Conservation (phyloP, 2,329 filamentous ascomycete species). For the Malbranchea zuffiana region DNA sequence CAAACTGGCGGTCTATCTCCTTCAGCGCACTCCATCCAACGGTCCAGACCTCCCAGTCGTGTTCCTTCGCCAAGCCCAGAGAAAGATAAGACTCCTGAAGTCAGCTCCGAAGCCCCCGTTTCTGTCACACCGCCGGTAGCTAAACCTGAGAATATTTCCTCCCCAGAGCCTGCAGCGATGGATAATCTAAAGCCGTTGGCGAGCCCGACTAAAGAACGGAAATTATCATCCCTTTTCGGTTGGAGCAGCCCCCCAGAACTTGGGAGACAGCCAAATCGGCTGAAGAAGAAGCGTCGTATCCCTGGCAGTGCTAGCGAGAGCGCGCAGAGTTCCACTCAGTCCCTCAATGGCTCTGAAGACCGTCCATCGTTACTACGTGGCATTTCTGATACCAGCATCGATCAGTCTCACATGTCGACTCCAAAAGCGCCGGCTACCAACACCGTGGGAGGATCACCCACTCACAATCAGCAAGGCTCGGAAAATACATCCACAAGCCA, state of each 20-base stretch:
- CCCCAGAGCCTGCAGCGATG: background rate
- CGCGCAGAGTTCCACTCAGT: conserved; percentile 80
- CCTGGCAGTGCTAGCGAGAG: conserved; percentile 70
- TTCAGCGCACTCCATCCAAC: conserved; percentile 18
- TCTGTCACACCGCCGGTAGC: no score
- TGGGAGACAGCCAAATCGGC: conserved; percentile 69
- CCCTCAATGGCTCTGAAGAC: conserved; percentile 44
- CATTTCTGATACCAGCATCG: conserved; percentile 10
- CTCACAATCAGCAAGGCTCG: background rate
- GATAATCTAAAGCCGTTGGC: conserved; percentile 22
- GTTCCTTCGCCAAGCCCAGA: background rate
- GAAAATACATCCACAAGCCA: conserved; percentile 10
- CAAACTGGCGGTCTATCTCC: conserved; percentile 28
- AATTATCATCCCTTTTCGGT: conserved; percentile 56
- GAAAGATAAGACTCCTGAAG: background rate
- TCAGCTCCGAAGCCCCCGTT: background rate
- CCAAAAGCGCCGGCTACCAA: conserved; percentile 17
- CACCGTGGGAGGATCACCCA: background rate
- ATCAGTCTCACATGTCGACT: conserved; percentile 26
- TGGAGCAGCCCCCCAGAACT: conserved; percentile 54
- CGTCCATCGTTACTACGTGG: conserved; percentile 21
- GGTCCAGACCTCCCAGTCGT: background rate
- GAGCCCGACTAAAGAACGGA: conserved; percentile 53
- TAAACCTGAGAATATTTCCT: no score
- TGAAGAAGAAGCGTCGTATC: conserved; percentile 71